Conservation (phyloP, 192 early-diverging fungal genomes). For the Coemansia sp. region DNA sequence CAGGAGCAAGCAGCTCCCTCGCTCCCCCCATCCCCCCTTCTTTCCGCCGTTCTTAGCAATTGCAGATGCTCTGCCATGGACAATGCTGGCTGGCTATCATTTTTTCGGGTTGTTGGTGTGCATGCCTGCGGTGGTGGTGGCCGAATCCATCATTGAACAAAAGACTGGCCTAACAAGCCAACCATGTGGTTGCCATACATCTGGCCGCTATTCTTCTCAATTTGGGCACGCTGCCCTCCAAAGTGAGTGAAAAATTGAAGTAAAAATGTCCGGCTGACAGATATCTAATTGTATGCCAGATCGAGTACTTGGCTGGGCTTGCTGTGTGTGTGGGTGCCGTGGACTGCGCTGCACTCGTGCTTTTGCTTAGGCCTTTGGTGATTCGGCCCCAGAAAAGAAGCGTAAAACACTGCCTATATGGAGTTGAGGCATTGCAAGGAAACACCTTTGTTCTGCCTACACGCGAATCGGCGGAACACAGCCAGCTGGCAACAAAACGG, state of each 20-base stretch:
- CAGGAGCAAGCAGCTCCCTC: constrained; percentile 1
- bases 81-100: not conserved
- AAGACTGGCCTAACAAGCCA: not conserved
- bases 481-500: not conserved
- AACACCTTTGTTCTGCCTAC: no score
- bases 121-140: not conserved
- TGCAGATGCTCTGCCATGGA: not conserved
- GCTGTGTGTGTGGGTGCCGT: not conserved
- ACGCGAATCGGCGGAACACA: no score
- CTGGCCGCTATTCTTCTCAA: not conserved
- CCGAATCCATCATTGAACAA: not conserved
- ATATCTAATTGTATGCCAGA: constrained; percentile 2
- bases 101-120: not conserved
- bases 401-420: no score
- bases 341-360: not conserved
- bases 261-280: not conserved
- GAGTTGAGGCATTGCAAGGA: no score
- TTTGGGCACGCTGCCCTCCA: not conserved
- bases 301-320: not conserved
- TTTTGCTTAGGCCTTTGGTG: not conserved
- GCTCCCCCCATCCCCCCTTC: not conserved
- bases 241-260: not conserved
- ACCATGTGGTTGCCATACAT: constrained; percentile 10
- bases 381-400: not conserved
- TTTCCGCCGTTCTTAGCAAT: not conserved